Evolutionary conservation across 2,329 filamentous ascomycete genomes (phyloP), one percentile per base, ranked within the genome.

Genomic region (Paracoccidioides lutzii): DNA sequence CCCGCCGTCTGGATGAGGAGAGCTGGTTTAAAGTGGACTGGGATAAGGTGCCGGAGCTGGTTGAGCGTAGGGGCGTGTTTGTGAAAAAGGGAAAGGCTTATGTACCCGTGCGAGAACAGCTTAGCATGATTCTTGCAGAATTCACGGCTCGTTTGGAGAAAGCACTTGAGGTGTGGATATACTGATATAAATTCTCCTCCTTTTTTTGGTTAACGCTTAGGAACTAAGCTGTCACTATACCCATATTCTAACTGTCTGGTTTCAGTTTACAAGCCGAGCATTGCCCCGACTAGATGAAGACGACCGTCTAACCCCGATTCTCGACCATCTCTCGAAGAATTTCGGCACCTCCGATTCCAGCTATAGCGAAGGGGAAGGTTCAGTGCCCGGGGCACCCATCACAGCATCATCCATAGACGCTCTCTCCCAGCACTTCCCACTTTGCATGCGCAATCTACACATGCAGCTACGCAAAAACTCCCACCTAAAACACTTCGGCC

Each of bases 1-100:
- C 77, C 50, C 70, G 68, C 43, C 69, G 71, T 54, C 59, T 76
- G 5, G 89, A 95, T 14, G 88, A 95, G 44, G 88, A 93, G 64
- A 83, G 76, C 32, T 98, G 89, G 85, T 95, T 94, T 77, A 97
- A 96, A 73, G 89, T 97, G 0, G 89, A 96, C 65, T 98, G 91
- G 90, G 87, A 90, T 67, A 81, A 84, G 38, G 93, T 98, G 0
- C 89, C 91, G 0, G 91, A 97, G 59, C 74, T 98, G 41, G 84
- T 98, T 0, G 90, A 96, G 71, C 74, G 80, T 51, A 79, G 91
- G 52, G 80, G 81, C 53, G 88, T 95, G 1, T 83, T 93, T 55
- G 61, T 97, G 61, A 85, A 79, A 62, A 82, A 74, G 33, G 93
- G 93, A 2, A 93, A 89, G 70, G 93, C 93, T 0, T 98, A 90